Percentiles rank a stretch among this genome's conserved stretches.
These are phyloP conservation scores for Linnemannia exigua DNA, from an alignment of 192 early-diverging fungal genomes.

Conservation along the genomic window DNA sequence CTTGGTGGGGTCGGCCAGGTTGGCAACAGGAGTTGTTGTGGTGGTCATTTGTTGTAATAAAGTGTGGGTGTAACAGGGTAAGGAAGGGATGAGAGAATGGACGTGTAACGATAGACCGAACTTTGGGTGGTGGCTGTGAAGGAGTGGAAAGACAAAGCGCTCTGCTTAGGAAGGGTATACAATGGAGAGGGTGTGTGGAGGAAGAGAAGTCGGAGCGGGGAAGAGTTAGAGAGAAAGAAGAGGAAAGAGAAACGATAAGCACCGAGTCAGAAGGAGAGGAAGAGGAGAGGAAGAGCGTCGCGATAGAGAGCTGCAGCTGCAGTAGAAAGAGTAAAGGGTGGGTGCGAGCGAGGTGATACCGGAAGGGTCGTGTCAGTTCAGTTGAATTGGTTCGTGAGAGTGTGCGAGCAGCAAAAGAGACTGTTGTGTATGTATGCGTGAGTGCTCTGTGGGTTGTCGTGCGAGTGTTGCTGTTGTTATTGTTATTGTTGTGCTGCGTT, in stretches of 20 bases:
- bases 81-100: background rate
- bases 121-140: slow-evolving; percentile 5
- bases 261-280: background rate
- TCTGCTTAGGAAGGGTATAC: slow-evolving; percentile 6
- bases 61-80: background rate
- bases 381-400: background rate
- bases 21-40: slow-evolving; percentile 25
- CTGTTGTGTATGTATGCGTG: background rate
- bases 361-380: background rate
- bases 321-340: background rate
- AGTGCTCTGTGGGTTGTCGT: background rate
- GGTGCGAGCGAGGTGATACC: background rate
- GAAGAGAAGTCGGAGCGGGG: background rate
- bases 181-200: slow-evolving; percentile 3
- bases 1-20: slow-evolving; percentile 29
- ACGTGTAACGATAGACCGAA: slow-evolving; percentile 5
- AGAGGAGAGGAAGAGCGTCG: background rate
- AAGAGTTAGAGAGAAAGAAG: background rate
- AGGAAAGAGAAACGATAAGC: background rate
- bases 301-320: background rate
- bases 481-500: background rate
- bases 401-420: background rate
- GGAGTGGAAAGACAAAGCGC: background rate
- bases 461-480: background rate
- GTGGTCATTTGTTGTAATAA: slow-evolving; percentile 22